Evolutionary conservation across 1,139 yeast genomes (phyloP), one percentile per base, ranked within the genome.

Genomic region (Barnettozyma hawaiiensis): DNA sequence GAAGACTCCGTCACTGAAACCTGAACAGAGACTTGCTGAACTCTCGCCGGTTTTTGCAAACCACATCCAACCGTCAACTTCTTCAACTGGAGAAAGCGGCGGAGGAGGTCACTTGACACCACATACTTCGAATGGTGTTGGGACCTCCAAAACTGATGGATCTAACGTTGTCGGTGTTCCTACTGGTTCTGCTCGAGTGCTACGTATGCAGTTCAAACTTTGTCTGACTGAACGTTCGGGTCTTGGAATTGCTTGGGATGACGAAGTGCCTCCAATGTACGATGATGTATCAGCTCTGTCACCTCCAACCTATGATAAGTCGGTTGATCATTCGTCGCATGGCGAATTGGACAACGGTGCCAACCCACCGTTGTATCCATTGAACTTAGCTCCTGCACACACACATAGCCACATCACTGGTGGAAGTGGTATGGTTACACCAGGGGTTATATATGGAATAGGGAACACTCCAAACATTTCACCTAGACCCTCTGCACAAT

Each of bases 211-310:
- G 62, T 92, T 92, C 63, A 83, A 84, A 52, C 58, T 92, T 15
- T 71, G 71, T 10, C 64, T 92, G 22, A 85, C 96, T 1, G 97
- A 90, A 60, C 71, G 97, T 45, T 83, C 96, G 1, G 99, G 99
- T 0, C 70, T 92, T 38, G 98, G 99, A 5, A 86, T 92, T 28
- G 85, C 97, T 0, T 92, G 98, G 98, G 97, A 92, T 63, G 97
- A 90, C 59, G 98, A 92, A 62, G 97, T 92, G 16, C 99, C 99
- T 1, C 99, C 99, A 1, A 85, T 87, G 19, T 92, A 94, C 58
- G 87, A 78, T 41, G 92, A 87, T 55, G 90, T 90, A 16, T 70
- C 80, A 26, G 78, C 94, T 0, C 69, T 85, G 37, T 78, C 94
- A 36, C 97, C 98, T 1, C 98, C 98, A 2, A 79, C 80, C 7